Base-by-base conservation (phyloP, 2,329 filamentous ascomycete species). In the Pyrenophora tritici-repentis region DNA sequence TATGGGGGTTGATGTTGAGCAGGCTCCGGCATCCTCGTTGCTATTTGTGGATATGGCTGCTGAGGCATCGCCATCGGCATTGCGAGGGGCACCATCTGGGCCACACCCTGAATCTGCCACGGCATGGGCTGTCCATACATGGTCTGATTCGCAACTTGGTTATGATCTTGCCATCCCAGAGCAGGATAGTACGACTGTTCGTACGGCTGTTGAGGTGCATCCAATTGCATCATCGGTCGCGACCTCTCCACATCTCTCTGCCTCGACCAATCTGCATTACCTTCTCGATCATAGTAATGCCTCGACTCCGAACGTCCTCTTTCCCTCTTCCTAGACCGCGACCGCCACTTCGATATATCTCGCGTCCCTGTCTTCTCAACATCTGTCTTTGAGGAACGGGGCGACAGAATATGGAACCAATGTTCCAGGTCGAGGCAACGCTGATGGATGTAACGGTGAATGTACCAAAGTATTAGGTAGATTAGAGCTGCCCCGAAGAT, bases 401-500 rank as follows among this genome's bases (percentile, higher is more conserved):
- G 41, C 12, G 36, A 46, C 2, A 56, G 10, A 0, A 43, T 2
- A 7, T 59, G 51, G 22, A 65, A 53, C 54, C 59, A 68, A 9
- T 58, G 50, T 24, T 55, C 55, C 2, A 70, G 20, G 17, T 62
- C 49, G 2, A 50, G 17, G 18, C 62, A 66, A 32, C 50, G 31
- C 3, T 34, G 41, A 16, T 62, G 52, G 8, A 69, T 55, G 24
- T 52, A 68, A 18, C 50, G 43, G 6, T 61, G 53, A 0, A 61
- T 18, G 18, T 47, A 60, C 51, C 61, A 66, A 1, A 67, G 29
- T 2, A 37, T 46, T 4, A 62, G 43, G 42, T 56, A 66, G 1
- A 69, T 46, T 5, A 68, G 24, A 3, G 46, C 44, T 0, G 59
- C 36, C 12, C 66, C 65, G 41, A 66, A 67, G 16, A 65, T 20